Conservation (phyloP, 306 rosid species). For the Begonia peltatifolia region DNA sequence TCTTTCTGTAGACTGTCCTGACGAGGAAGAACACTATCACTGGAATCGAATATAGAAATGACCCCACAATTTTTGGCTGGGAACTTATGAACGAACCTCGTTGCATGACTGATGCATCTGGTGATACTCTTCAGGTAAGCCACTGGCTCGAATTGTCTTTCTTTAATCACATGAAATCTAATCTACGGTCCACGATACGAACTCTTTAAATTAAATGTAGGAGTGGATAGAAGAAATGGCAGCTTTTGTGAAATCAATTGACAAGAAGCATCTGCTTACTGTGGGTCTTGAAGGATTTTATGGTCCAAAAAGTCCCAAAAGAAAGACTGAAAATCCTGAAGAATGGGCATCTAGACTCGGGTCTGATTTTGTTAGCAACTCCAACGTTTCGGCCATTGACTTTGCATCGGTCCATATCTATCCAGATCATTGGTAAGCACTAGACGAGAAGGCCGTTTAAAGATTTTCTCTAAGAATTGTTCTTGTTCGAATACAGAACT, state of each 20-base stretch:
- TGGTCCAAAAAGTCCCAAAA: conserved; percentile 71
- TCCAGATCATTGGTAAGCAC: conserved; percentile 84
- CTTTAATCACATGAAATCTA: not conserved
- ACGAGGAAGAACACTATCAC: conserved; percentile 77
- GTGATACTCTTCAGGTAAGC: conserved; percentile 92
- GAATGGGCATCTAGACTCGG: conserved; percentile 94
- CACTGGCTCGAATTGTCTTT: not conserved
- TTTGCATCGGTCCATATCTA: conserved; percentile 90
- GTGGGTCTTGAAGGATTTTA: conserved; percentile 93
- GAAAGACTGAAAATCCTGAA: conserved; percentile 63
- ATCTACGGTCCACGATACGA: not conserved
- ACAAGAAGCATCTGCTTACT: conserved; percentile 84
- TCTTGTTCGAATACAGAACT: no score
- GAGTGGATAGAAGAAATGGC: conserved; percentile 98
- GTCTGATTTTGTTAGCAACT: conserved; percentile 79
- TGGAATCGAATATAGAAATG: conserved; percentile 76
- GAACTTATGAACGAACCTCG: conserved; percentile 98
- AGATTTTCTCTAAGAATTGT: no score
- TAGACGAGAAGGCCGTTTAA: no score
- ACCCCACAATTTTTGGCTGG: conserved; percentile 92
- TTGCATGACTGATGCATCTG: conserved; percentile 86
- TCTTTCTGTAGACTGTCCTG: conserved; percentile 47
- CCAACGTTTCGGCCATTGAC: conserved; percentile 47
- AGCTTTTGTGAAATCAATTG: conserved; percentile 59
- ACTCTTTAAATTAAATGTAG: conserved; percentile 25